Evolutionary conservation across 768 basidiomycete genomes (phyloP).

Genomic region (Tricholoma flavovirens): DNA sequence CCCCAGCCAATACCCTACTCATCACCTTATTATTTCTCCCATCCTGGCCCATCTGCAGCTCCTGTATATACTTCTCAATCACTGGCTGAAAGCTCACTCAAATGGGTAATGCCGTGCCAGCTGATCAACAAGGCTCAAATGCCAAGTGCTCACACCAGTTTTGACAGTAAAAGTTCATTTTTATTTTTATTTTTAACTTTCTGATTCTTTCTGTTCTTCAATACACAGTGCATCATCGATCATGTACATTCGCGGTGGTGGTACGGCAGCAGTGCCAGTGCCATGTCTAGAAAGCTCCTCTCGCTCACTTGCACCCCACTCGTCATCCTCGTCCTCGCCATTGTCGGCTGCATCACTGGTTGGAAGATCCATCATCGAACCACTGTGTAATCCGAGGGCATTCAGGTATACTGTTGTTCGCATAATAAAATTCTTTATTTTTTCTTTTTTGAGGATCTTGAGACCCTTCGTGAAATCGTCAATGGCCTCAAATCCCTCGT

Average conservation of each 20-base stretch:
- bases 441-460: too few species aligned
- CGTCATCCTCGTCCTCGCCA: neutral
- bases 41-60: neutral
- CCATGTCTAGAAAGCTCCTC: too few species aligned
- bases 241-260: neutral
- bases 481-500: too few species aligned
- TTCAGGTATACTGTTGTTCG: constrained; percentile 3
- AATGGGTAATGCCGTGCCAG: neutral
- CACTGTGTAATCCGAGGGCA: neutral
- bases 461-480: too few species aligned
- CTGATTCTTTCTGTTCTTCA: neutral
- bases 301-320: too few species aligned
- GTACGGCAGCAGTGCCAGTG: neutral
- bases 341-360: neutral
- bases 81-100: neutral
- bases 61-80: neutral
- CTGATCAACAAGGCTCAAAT: too few species aligned
- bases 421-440: too few species aligned
- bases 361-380: neutral
- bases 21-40: neutral
- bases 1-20: neutral
- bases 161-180: neutral
- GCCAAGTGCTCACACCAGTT: neutral
- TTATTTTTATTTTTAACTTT: neutral
- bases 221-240: neutral